These are phyloP conservation scores for Eucalyptus marginata DNA, from an alignment of 345 rosid genomes.

Conservation along the genomic window DNA sequence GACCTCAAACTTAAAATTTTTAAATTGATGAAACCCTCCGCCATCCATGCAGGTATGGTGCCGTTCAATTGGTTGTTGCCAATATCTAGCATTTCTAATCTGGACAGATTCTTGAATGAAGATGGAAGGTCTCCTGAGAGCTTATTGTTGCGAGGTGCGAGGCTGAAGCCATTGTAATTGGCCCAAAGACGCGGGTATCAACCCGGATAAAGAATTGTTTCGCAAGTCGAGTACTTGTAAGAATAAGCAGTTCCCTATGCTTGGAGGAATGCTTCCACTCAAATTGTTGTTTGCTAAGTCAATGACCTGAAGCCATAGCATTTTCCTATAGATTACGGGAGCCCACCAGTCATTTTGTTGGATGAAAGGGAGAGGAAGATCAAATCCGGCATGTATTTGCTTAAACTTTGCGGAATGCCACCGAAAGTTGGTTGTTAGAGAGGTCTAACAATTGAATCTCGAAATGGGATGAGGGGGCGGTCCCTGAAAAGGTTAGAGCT, in stretches of 20 bases:
- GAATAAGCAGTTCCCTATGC: constrained; percentile 5
- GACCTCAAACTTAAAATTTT: constrained; percentile 9
- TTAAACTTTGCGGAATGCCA: constrained; percentile 1
- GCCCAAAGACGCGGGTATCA: constrained; percentile 16
- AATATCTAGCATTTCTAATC: constrained; percentile 22
- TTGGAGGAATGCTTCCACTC: constrained; percentile 15
- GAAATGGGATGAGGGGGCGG: constrained; percentile 3
- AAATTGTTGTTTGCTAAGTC: constrained; percentile 20
- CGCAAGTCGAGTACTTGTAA: constrained; percentile 11
- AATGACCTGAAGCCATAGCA: constrained; percentile 11
- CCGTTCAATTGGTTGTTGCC: constrained; percentile 19
- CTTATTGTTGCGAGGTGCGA: constrained; percentile 8
- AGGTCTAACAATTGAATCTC: constrained; percentile 11
- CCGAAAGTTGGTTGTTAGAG: constrained; percentile 19
- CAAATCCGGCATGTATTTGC: constrained; percentile 7
- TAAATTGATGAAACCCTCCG: constrained; percentile 2
- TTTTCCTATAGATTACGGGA: constrained; percentile 20
- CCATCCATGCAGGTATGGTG: constrained; percentile 18
- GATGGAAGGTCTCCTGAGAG: constrained; percentile 15
- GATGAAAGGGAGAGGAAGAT: constrained; percentile 9
- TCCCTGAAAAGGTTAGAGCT: constrained; percentile 15
- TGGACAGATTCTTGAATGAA: constrained; percentile 12
- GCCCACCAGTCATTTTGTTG: constrained; percentile 10
- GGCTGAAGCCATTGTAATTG: constrained; percentile 4
- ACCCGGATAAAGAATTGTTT: constrained; percentile 14